phyloP scores from a whole-genome alignment of 768 basidiomycete species.

The Lyophyllum shimeji region DNA sequence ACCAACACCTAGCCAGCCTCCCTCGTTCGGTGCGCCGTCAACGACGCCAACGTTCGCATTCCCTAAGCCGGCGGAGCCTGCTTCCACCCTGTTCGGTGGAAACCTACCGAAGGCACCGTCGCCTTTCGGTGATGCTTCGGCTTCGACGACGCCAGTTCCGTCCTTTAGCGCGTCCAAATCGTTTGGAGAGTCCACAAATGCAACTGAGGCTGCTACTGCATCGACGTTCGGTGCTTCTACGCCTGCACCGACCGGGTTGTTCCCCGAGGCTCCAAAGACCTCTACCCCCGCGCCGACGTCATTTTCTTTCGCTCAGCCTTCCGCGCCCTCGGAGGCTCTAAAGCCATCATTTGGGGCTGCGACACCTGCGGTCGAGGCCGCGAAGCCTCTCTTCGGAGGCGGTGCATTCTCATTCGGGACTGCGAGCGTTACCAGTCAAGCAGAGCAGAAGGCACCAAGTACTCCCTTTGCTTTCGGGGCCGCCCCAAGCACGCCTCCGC shows the following conservation, averaged over 20 bases:
- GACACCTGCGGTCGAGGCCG: conserved; percentile 27
- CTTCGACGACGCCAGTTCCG: conserved; percentile 9
- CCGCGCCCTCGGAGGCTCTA: conserved; percentile 26
- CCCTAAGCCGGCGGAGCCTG: conserved; percentile 4
- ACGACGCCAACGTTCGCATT: conserved; percentile 5
- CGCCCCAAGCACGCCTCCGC: conserved; percentile 32
- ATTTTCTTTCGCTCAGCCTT: conserved; percentile 25
- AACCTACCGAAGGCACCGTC: conserved; percentile 16
- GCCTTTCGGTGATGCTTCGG: conserved; percentile 19
- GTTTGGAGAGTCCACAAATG: conserved; percentile 6
- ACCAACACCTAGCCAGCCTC: not conserved
- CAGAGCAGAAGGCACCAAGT: conserved; percentile 2
- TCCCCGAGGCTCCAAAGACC: conserved; percentile 13
- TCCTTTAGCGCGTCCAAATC: not conserved
- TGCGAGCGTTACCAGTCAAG: not conserved
- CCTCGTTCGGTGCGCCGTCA: not conserved
- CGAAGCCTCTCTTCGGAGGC: conserved; percentile 43
- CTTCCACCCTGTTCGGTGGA: conserved; percentile 14
- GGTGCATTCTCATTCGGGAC: conserved; percentile 9
- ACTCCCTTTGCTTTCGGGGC: conserved; percentile 7
- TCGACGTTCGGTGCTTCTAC: conserved; percentile 4
- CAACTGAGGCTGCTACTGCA: not conserved
- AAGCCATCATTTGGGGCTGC: conserved; percentile 35
- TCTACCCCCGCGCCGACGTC: conserved; percentile 24
- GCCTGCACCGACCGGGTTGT: conserved; percentile 11